phyloP scores from a whole-genome alignment of 768 basidiomycete genomes.

The Mycena sanguinolenta region DNA sequence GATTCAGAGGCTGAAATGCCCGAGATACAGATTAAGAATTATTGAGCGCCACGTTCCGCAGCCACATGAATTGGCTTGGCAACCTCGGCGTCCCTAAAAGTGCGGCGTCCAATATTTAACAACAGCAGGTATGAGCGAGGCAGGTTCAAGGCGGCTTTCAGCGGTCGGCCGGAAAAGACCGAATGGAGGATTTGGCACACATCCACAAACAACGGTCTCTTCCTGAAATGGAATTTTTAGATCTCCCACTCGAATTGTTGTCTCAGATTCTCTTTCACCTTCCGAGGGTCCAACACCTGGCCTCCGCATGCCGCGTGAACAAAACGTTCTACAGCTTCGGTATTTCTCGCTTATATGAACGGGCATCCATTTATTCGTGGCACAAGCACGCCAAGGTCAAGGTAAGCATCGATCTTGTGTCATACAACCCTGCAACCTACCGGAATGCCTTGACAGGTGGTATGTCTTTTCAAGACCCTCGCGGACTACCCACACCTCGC shows the following conservation, averaged over 20 bases:
- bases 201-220: slow-evolving; percentile 3
- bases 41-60: too few species aligned
- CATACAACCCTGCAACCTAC: not conserved
- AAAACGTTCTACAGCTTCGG: slow-evolving; percentile 67
- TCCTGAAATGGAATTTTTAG: slow-evolving; percentile 59
- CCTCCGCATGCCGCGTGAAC: slow-evolving; percentile 68
- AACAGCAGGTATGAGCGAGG: not conserved
- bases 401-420: slow-evolving; percentile 48
- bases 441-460: slow-evolving; percentile 59
- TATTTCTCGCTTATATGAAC: slow-evolving; percentile 65
- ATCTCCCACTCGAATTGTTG: slow-evolving; percentile 78
- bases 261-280: slow-evolving; percentile 67
- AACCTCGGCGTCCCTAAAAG: not conserved
- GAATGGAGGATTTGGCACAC: not conserved
- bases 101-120: not conserved
- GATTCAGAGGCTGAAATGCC: too few species aligned
- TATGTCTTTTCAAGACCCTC: slow-evolving; percentile 73
- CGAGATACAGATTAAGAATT: too few species aligned
- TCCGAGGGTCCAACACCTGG: slow-evolving; percentile 65
- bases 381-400: slow-evolving; percentile 73
- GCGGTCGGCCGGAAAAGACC: not conserved
- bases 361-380: slow-evolving; percentile 78
- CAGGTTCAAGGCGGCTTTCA: not conserved
- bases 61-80: too few species aligned
- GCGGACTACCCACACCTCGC: slow-evolving; percentile 69